Conservation (phyloP, 495 filamentous ascomycete genomes). For the Astrocystis sublimbata region DNA sequence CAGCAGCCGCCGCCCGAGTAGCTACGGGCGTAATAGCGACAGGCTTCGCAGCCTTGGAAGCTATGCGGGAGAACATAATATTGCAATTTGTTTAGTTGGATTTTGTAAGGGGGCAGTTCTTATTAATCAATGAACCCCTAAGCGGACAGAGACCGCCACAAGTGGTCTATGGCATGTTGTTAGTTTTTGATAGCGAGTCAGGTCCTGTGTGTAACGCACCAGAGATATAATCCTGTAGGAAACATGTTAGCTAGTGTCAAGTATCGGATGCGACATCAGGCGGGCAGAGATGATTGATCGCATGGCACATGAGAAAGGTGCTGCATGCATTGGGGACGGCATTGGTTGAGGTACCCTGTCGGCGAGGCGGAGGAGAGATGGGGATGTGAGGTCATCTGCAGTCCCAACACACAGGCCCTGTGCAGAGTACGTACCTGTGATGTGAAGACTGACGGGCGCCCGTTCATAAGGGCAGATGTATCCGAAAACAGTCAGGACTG, state of each 20-base stretch:
- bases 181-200: constrained; percentile 49
- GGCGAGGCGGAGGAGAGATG: constrained; percentile 6
- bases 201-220: constrained; percentile 53
- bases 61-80: constrained; percentile 71
- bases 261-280: background rate
- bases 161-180: constrained; percentile 70
- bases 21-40: no score
- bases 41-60: constrained; percentile 54
- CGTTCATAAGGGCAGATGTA: constrained; percentile 83
- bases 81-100: constrained; percentile 19
- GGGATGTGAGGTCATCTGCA: constrained; percentile 23
- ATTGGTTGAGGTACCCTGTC: background rate
- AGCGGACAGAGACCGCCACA: constrained; percentile 82
- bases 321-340: background rate
- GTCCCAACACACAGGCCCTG: constrained; percentile 3
- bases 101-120: constrained; percentile 20
- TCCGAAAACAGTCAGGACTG: constrained; percentile 29
- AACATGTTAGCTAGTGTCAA: constrained; percentile 37
- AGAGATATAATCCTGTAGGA: constrained; percentile 87
- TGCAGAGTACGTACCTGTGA: constrained; percentile 74
- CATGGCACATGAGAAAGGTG: background rate
- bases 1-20: constrained; percentile 40
- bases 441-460: constrained; percentile 89
- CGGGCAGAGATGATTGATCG: constrained; percentile 13
- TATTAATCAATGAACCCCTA: constrained; percentile 39